Conservation (phyloP, 2,329 filamentous ascomycete genomes). For the Lachnellula willkommii region DNA sequence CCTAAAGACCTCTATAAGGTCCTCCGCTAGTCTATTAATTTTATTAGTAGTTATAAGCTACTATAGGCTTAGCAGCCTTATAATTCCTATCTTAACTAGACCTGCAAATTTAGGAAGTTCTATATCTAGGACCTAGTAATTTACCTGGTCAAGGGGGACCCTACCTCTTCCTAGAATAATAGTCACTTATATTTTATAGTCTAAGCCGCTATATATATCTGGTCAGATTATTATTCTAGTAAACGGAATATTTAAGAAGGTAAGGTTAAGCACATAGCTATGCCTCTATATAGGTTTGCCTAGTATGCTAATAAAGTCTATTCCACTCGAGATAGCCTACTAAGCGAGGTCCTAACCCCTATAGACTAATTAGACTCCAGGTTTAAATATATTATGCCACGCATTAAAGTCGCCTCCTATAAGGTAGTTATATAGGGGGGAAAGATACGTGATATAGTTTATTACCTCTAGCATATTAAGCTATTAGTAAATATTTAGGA, state of each 20-base stretch:
- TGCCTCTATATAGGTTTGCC: background rate
- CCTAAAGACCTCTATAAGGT: background rate
- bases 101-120: background rate
- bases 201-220: no score
- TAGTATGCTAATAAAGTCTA: background rate
- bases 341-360: background rate
- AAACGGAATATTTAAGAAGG: background rate
- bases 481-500: background rate
- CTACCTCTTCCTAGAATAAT: no score
- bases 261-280: background rate
- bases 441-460: background rate
- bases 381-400: background rate
- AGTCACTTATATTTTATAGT: no score
- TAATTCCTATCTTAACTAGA: background rate
- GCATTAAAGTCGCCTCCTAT: background rate
- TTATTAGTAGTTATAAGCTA: background rate
- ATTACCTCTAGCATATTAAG: no score
- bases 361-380: background rate
- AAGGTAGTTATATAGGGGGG: background rate
- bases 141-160: no score
- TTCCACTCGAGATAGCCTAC: background rate
- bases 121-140: no score
- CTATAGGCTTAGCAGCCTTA: background rate
- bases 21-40: background rate
- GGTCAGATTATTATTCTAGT: no score